A percentile compares a stretch with the other conserved stretches of the same genome.
phyloP scores from a whole-genome alignment of 2,329 filamentous ascomycete species.

The Penicillium vulpinum region DNA sequence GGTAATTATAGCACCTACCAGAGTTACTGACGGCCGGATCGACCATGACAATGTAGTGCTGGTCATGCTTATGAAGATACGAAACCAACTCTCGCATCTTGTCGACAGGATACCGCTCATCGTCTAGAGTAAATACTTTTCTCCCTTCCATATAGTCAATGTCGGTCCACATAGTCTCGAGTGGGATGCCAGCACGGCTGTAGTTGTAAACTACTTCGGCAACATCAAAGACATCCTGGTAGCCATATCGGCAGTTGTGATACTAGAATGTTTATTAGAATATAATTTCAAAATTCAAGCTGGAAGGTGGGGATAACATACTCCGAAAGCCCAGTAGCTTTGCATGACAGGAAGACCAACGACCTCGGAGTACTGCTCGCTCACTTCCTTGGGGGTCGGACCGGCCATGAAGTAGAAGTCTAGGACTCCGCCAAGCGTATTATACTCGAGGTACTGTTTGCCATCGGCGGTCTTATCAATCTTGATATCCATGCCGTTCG shows the following conservation, averaged over 20 bases:
- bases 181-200: conserved; percentile 42
- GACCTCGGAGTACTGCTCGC: conserved; percentile 60
- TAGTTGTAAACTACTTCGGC: conserved; percentile 48
- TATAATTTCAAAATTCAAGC: background rate
- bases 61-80: conserved; percentile 65
- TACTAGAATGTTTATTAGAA: conserved; percentile 28
- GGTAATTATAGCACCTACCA: conserved; percentile 23
- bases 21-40: conserved; percentile 54
- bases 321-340: conserved; percentile 65
- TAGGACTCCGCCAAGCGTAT: conserved; percentile 72
- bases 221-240: conserved; percentile 51
- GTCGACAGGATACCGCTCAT: conserved; percentile 39
- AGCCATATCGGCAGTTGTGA: conserved; percentile 66
- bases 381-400: conserved; percentile 58
- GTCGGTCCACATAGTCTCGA: conserved; percentile 50
- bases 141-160: conserved; percentile 45
- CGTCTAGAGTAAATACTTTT: conserved; percentile 43
- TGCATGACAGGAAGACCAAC: conserved; percentile 61
- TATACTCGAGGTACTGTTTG: conserved; percentile 75
- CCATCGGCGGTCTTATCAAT: conserved; percentile 62
- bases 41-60: conserved; percentile 76
- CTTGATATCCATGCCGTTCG: conserved; percentile 75
- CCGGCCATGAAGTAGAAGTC: conserved; percentile 70
- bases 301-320: conserved; percentile 29
- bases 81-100: conserved; percentile 65